A percentile compares a stretch with the other conserved stretches of the same genome.
These are phyloP conservation scores for Diaporthe sp. DNA, from an alignment of 2,329 filamentous ascomycete genomes.

Conservation along the genomic window DNA sequence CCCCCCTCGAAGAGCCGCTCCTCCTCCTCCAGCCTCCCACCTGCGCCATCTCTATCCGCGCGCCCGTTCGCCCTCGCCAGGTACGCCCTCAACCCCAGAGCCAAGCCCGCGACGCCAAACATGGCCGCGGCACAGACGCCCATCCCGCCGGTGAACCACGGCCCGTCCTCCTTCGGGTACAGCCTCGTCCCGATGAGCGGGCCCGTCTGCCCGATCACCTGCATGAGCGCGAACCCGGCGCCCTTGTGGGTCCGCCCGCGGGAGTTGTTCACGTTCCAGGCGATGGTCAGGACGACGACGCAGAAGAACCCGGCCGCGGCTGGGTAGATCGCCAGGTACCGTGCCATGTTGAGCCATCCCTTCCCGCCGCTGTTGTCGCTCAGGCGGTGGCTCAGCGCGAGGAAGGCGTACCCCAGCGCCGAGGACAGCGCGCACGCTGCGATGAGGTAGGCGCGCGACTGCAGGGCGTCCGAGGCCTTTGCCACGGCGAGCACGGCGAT, in stretches of 20 bases:
- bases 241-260: constrained; percentile 77
- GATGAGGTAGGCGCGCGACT: constrained; percentile 75
- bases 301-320: constrained; percentile 86
- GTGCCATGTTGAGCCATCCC: constrained; percentile 52
- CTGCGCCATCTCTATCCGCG: constrained; percentile 53
- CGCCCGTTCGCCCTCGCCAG: constrained; percentile 65
- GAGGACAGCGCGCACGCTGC: constrained; percentile 79
- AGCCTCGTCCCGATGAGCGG: constrained; percentile 78
- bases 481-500: constrained; percentile 79
- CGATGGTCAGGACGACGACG: constrained; percentile 86
- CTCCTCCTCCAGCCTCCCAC: constrained; percentile 51
- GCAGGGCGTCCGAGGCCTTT: constrained; percentile 76
- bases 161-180: constrained; percentile 72
- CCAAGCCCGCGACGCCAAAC: constrained; percentile 70
- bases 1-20: constrained; percentile 54
- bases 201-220: constrained; percentile 85
- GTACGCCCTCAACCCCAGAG: constrained; percentile 65
- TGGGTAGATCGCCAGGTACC: constrained; percentile 84
- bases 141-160: constrained; percentile 76
- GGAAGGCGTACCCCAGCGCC: constrained; percentile 67
- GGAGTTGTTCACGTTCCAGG: constrained; percentile 88
- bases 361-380: constrained; percentile 56
- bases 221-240: constrained; percentile 83
- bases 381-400: constrained; percentile 71
- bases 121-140: constrained; percentile 73